Conservation (phyloP, 176 grass and related monocot species). For the Carex scoparia region DNA sequence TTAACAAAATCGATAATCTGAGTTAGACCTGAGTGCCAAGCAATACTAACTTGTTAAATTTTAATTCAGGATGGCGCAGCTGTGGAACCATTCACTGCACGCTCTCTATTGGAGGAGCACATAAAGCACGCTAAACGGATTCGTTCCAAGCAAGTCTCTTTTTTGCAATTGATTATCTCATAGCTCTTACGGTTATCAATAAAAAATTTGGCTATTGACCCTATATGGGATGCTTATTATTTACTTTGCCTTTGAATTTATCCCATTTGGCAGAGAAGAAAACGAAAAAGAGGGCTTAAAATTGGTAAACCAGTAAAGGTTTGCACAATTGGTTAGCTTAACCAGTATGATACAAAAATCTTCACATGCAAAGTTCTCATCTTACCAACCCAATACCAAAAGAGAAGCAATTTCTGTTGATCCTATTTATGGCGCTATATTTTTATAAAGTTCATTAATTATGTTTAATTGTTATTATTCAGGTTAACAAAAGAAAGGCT, state of each 20-base stretch:
- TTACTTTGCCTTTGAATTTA: background rate
- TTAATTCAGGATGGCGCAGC: background rate
- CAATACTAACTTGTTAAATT: background rate
- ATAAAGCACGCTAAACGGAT: conserved; percentile 12
- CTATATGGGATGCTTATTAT: background rate
- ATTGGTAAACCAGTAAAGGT: background rate
- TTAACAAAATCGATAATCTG: background rate
- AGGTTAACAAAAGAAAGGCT: conserved; percentile 19
- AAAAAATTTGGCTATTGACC: background rate
- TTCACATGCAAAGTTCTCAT: background rate
- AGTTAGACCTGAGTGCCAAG: background rate
- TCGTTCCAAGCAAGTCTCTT: conserved; percentile 16
- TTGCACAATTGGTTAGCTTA: background rate
- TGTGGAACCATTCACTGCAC: conserved; percentile 10
- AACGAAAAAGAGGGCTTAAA: background rate
- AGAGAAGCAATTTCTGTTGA: background rate
- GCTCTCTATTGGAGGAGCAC: conserved; percentile 16
- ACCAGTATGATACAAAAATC: background rate
- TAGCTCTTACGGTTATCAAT: background rate
- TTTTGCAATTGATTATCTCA: background rate
- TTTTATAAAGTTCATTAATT: background rate
- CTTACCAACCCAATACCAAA: background rate
- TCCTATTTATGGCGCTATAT: background rate
- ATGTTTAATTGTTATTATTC: background rate
- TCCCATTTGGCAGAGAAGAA: background rate